Percentiles rank a stretch among this genome's conserved stretches.
These are phyloP conservation scores for Rhizomucor miehei DNA, from an alignment of 371 early-diverging fungal species.

Conservation along the genomic window DNA sequence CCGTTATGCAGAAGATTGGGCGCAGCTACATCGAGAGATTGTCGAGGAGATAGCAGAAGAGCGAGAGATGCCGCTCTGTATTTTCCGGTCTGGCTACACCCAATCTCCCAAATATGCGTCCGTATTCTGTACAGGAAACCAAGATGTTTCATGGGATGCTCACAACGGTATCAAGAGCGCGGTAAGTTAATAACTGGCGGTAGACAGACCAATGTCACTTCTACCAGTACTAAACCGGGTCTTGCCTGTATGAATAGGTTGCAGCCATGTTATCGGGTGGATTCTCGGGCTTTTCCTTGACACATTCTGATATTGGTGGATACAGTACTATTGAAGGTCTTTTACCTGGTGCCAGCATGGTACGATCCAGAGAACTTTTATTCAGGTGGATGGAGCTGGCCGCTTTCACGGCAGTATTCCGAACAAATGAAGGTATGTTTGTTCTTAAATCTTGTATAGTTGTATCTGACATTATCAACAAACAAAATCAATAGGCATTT, in stretches of 20 bases:
- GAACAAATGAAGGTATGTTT: conserved; percentile 44
- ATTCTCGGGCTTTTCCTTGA: conserved; percentile 45
- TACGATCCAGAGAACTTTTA: conserved; percentile 38
- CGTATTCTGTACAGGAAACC: conserved; percentile 43
- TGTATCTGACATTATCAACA: no score
- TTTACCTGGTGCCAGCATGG: conserved; percentile 30
- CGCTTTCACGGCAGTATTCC: conserved; percentile 42
- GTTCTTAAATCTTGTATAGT: no score
- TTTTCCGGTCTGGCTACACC: conserved; percentile 31
- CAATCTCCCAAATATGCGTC: conserved; percentile 32
- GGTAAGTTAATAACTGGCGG: conserved; percentile 14
- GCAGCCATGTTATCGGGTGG: conserved; percentile 47
- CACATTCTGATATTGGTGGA: conserved; percentile 51
- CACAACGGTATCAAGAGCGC: conserved; percentile 46
- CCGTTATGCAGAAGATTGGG: conserved; percentile 38
- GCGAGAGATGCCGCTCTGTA: conserved; percentile 22
- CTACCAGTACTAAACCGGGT: no score
- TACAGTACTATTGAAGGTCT: conserved; percentile 33
- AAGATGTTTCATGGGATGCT: conserved; percentile 40
- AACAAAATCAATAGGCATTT: conserved; percentile 17
- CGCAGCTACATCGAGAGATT: conserved; percentile 23
- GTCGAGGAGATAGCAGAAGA: conserved; percentile 24
- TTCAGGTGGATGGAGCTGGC: conserved; percentile 56
- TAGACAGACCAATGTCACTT: no score
- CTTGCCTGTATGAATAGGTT: conserved; percentile 2